A percentile compares a stretch with the other conserved stretches of the same genome.
Conservation (phyloP, 2,329 filamentous ascomycete genomes). For the Penicillium sp. region DNA sequence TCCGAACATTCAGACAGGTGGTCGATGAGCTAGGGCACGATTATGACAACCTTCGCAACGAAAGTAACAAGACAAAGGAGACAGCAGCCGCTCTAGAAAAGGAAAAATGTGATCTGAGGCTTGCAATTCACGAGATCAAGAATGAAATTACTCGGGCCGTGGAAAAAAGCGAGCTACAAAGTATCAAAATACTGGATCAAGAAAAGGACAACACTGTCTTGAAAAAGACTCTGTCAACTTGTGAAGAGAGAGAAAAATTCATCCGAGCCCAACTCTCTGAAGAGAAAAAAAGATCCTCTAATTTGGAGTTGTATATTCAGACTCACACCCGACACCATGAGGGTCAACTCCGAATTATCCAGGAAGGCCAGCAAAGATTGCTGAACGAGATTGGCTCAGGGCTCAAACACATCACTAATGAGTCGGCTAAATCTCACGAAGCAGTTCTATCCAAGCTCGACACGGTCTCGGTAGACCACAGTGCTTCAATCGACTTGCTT, state of each 20-base stretch:
- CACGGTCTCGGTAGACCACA: slow-evolving; percentile 13
- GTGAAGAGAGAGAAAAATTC: slow-evolving; percentile 17
- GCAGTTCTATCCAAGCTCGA: slow-evolving; percentile 12
- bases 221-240: slow-evolving; percentile 22
- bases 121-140: slow-evolving; percentile 23
- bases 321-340: slow-evolving; percentile 20
- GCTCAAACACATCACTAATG: slow-evolving; percentile 12
- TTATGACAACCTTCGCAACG: slow-evolving; percentile 29
- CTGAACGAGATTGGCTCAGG: slow-evolving; percentile 19
- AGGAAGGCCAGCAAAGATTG: slow-evolving; percentile 1
- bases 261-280: slow-evolving; percentile 20
- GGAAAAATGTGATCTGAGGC: slow-evolving; percentile 24
- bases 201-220: slow-evolving; percentile 18
- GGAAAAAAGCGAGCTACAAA: slow-evolving; percentile 15
- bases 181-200: slow-evolving; percentile 16
- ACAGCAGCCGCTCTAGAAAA: slow-evolving; percentile 19
- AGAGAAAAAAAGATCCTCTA: slow-evolving; percentile 27
- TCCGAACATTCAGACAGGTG: slow-evolving; percentile 29
- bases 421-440: slow-evolving; percentile 12
- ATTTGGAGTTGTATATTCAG: slow-evolving; percentile 32
- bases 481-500: slow-evolving; percentile 14
- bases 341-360: slow-evolving; percentile 11
- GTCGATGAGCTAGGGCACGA: slow-evolving; percentile 33
- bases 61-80: slow-evolving; percentile 26
- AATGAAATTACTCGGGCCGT: slow-evolving; percentile 16